Evolutionary conservation across 2,329 filamentous ascomycete genomes (phyloP), one percentile per base, ranked within the genome.

Genomic region (Exophiala xenobiotica): DNA sequence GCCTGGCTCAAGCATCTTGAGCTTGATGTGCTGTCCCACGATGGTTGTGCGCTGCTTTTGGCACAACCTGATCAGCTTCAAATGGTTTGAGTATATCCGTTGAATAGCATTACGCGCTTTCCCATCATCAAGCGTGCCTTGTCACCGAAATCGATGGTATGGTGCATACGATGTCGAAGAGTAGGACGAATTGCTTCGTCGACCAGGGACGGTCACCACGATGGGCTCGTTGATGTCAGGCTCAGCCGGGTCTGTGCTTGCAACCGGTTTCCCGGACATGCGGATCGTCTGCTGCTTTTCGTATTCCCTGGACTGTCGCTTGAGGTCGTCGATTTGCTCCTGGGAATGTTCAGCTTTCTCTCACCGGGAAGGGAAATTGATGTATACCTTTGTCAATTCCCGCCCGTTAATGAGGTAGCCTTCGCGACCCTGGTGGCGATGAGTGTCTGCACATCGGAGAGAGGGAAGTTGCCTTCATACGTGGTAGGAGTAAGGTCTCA

Each of bases 281-380:
- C 74, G 66, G 37, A 73, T 64, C 6, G 74, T 70, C 51, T 74
- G 73, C 53, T 76, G 72, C 44, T 65, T 66, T 59, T 77, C 74
- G 58, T 76, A 77, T 57, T 75, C 71, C 45, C 69, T 63, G 8
- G 74, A 76, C 65, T 76, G 71, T 22, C 64, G 63, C 44, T 68
- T 67, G n/a, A 77, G 66, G 54, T 77, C 74, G 52, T 75, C 70
- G 54, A 77, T 76, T 72, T 77, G 74, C 62, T 72, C 68, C 74
- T 77, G 54, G 46, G 40, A 35, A 20, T 41, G 39, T 23, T 48
- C 11, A 35, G 35, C 23, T 23, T 44, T 12, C 26, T 22, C 27
- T 39, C 27, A 44, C 27, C 20, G n/a, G 8, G 27, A 19, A 33
- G 16, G 19, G 23, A 18, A 19, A 20, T 20, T 43, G 46, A 39